Evolutionary conservation across 345 rosid species (phyloP), one percentile per base, ranked within the genome.

Genomic region (Corymbia maculata): DNA sequence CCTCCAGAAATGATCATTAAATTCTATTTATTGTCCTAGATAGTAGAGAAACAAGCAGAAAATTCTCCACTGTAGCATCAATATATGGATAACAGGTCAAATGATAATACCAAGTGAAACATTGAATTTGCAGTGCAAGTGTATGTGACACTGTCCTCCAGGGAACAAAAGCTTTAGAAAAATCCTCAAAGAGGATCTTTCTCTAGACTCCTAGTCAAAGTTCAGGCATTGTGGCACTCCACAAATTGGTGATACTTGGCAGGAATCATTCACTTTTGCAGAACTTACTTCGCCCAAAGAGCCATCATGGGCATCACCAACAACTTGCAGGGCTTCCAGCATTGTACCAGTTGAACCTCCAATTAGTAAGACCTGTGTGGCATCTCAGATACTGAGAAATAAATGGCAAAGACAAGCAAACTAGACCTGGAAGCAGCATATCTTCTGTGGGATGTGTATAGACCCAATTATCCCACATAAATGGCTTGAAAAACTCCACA

Each of bases 261-360:
- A 75, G 49, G 49, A 75, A 19, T 42, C 87, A 30, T 85, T n/a
- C 52, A 16, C 64, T 10, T 86, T 85, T 59, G 59, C 55, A 68
- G 51, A 86, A 91, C 98, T 96, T 97, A 98, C 98, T 88, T 98
- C 98, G 8, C 90, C 93, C 32, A 95, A 86, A 87, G 95, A 86
- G 85, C 93, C 89, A 75, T 96, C 97, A 89, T 88, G 97, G 88
- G 90, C 91, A 66, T 98, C 99, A 45, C 99, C 99, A 79, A 96
- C 93, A 90, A 98, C 99, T 89, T 98, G 94, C 86, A 98, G 90
- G 52, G 98, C 96, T 95, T 95, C 99, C 89, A 98, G 96, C 99
- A 98, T 97, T 53, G 99, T 95, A 90, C 99, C 98, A 47, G 99
- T 98, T 89, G 99, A 98, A 89, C 99, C 99, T 89, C 99, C 99